These are phyloP conservation scores for Urostyla sp. DNA, from an alignment of 73 alveolate genomes.

Conservation along the genomic window DNA sequence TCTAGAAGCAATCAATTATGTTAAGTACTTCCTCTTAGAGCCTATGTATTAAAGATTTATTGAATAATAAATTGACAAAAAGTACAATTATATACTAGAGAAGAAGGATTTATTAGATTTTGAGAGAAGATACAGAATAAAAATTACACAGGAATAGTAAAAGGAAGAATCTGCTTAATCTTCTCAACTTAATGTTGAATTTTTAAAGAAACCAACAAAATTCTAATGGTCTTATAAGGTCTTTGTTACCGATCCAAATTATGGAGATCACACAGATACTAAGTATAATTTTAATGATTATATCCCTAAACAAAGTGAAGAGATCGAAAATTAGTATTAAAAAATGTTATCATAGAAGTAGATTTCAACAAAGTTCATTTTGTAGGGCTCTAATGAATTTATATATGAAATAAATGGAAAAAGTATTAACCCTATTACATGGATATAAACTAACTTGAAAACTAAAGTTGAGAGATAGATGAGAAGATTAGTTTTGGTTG, in stretches of 20 bases:
- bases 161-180: too few species aligned
- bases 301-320: neutral
- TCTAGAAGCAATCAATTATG: too few species aligned
- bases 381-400: neutral
- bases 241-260: neutral
- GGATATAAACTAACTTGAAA: neutral
- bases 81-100: too few species aligned
- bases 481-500: neutral
- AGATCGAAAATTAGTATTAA: slow-evolving; percentile 5
- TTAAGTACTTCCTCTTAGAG: too few species aligned
- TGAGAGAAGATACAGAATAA: too few species aligned
- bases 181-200: too few species aligned
- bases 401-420: neutral
- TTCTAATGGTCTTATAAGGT: slow-evolving; percentile 42
- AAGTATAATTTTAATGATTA: neutral
- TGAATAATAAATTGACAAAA: too few species aligned
- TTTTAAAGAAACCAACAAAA: too few species aligned
- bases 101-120: too few species aligned
- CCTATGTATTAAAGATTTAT: too few species aligned
- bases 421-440: neutral
- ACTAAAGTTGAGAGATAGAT: neutral
- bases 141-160: too few species aligned
- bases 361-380: neutral
- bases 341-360: neutral
- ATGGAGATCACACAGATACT: neutral